A percentile compares a stretch with the other conserved stretches of the same genome.
Evolutionary conservation across 768 basidiomycete genomes (phyloP).

Genomic region (Amanita jacksonii): DNA sequence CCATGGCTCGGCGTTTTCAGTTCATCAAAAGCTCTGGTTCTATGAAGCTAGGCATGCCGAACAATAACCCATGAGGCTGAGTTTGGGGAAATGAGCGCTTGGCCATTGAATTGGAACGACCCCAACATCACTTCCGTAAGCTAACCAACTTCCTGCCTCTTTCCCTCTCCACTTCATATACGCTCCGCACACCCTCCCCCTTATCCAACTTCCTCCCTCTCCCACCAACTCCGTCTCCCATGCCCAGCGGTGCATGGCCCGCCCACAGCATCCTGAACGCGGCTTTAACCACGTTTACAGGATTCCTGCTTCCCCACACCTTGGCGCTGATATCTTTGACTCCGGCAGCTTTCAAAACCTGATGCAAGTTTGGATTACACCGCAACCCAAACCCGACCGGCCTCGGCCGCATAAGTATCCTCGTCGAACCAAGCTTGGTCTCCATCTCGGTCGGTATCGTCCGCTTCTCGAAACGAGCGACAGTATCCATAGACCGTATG

Average conservation of each 20-base stretch:
- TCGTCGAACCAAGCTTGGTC: conserved; percentile 77
- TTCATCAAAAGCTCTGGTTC: too few species aligned
- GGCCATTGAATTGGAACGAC: too few species aligned
- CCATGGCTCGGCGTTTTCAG: too few species aligned
- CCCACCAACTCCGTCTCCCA: conserved; percentile 81
- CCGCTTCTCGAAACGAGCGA: conserved; percentile 88
- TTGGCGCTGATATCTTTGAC: conserved; percentile 94
- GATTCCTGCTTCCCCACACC: conserved; percentile 89
- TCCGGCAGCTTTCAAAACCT: conserved; percentile 86
- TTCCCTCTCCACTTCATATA: conserved; percentile 69
- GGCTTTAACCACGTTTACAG: conserved; percentile 79
- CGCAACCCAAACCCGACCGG: conserved; percentile 88
- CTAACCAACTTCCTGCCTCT: conserved; percentile 72
- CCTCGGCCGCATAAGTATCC: conserved; percentile 69
- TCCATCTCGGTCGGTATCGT: conserved; percentile 92
- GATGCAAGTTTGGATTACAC: conserved; percentile 84
- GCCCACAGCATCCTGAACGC: conserved; percentile 76
- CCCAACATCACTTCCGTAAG: conserved; percentile 37
- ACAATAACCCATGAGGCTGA: too few species aligned
- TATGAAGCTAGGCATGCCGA: too few species aligned
- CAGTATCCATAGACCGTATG: conserved; percentile 82
- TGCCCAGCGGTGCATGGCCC: conserved; percentile 66
- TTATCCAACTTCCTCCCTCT: conserved; percentile 61
- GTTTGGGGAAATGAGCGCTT: too few species aligned
- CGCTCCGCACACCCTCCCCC: conserved; percentile 60